phyloP scores from a whole-genome alignment of 75 land plant genomes.

The Selaginella tamariscina region DNA sequence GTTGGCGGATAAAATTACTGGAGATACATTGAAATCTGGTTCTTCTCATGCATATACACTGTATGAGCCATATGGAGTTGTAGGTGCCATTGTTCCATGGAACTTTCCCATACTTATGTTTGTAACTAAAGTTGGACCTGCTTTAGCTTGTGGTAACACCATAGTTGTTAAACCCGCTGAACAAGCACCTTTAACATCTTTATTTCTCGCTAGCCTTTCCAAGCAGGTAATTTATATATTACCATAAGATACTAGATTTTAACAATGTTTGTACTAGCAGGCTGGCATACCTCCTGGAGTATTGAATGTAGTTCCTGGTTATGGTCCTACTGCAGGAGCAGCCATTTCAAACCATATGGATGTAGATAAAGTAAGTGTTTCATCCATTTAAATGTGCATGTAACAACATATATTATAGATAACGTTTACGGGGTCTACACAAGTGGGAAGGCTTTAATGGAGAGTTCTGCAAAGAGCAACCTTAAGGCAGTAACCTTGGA shows the following conservation, averaged over 20 bases:
- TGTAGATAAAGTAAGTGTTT: slow-evolving; percentile 43
- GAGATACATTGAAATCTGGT: no score
- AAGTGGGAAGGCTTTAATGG: slow-evolving; percentile 30
- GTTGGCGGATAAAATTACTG: no score
- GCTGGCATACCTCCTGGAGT: slow-evolving; percentile 83
- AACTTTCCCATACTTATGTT: background rate
- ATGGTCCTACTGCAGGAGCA: slow-evolving; percentile 58
- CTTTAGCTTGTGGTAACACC: slow-evolving; percentile 63
- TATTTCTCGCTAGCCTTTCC: slow-evolving; percentile 45
- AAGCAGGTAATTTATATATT: slow-evolving; percentile 32
- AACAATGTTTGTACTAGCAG: slow-evolving; percentile 32
- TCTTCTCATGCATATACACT: no score
- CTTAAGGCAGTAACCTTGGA: slow-evolving; percentile 28
- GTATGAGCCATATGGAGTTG: no score
- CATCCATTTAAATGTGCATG: background rate
- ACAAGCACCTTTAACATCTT: slow-evolving; percentile 69
- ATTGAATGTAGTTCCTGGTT: slow-evolving; percentile 64
- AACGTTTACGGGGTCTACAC: slow-evolving; percentile 43
- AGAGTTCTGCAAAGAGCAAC: slow-evolving; percentile 26
- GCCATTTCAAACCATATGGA: slow-evolving; percentile 78
- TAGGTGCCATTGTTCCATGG: background rate
- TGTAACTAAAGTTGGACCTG: slow-evolving; percentile 38
- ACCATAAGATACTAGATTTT: background rate
- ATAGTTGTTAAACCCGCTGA: slow-evolving; percentile 76
- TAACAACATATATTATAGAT: slow-evolving; percentile 4